Percentiles rank a stretch among this genome's conserved stretches.
phyloP scores from a whole-genome alignment of 2,329 filamentous ascomycete genomes.

The Claviceps digitariae region DNA sequence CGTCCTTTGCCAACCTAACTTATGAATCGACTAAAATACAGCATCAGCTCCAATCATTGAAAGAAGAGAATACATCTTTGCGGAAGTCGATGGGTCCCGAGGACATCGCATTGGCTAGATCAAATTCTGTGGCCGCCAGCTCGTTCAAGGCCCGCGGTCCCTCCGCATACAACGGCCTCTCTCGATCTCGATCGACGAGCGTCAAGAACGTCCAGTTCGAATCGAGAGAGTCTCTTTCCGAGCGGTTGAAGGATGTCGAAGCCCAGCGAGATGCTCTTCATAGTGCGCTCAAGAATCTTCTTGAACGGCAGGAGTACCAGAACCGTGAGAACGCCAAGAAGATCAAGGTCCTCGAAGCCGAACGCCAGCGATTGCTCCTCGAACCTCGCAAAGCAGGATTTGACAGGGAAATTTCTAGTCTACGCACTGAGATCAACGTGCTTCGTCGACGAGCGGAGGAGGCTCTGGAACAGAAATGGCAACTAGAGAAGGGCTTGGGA shows the following conservation, averaged over 20 bases:
- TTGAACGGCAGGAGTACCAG: constrained; percentile 76
- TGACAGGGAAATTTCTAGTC: constrained; percentile 63
- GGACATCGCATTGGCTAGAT: constrained; percentile 35
- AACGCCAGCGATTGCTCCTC: constrained; percentile 60
- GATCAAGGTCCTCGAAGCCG: constrained; percentile 60
- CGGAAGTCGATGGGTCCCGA: constrained; percentile 21
- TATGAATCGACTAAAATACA: constrained; percentile 78
- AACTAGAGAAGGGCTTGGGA: constrained; percentile 78
- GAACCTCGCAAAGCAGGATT: constrained; percentile 64
- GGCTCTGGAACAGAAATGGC: constrained; percentile 89
- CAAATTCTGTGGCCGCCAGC: constrained; percentile 52
- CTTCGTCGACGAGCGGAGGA: constrained; percentile 83
- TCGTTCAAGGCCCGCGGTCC: constrained; percentile 27
- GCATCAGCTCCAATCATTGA: constrained; percentile 65
- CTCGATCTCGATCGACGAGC: constrained; percentile 50
- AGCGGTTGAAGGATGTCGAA: constrained; percentile 83
- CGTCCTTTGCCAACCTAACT: constrained; percentile 56
- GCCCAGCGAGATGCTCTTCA: constrained; percentile 88
- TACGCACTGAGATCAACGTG: constrained; percentile 74
- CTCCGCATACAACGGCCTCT: constrained; percentile 29
- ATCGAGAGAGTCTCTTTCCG: constrained; percentile 55
- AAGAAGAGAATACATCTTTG: constrained; percentile 51
- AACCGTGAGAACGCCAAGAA: constrained; percentile 73
- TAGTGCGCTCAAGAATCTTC: constrained; percentile 67
- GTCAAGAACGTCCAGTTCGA: constrained; percentile 38